Base-by-base conservation (phyloP, 352 stramenopile genomes). In the Phytophthora cactorum region DNA sequence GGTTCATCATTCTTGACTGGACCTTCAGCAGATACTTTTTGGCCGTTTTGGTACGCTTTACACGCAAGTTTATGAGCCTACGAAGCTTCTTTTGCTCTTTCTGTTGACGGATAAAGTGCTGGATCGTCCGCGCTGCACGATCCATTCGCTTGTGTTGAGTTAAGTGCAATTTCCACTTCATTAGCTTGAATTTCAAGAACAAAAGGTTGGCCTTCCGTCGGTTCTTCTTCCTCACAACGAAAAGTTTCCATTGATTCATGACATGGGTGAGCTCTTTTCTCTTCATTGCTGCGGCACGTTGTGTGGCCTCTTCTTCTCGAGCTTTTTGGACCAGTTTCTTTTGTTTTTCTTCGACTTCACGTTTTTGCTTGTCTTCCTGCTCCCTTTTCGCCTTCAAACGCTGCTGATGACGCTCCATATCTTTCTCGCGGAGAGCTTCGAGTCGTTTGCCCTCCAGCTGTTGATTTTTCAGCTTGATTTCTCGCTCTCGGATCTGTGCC, bases 111-210 rank as follows among this genome's bases (percentile, higher is more conserved):
- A 77, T 57, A 2, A 66, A 70, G 7, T 49, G 63, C 49, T 93
- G 83, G 27, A 93, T 80, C 5, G 53, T 56, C 15, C 43, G 65
- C 0, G 77, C 79, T 22, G 81, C 78, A 3, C 28, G 32, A 29
- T 66, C 27, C n/a, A 64, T 61, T 0, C 15, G 65, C 36, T 89
- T 78, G 17, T 64, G 72, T 4, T 36, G 46, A 7, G 56, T 44
- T 34, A 81, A 75, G 10, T 85, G 71, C 4, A 66, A 44, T 38
- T 84, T 84, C 84, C 84, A 93, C 44, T 75, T 75, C 11, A 82
- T 71, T 44, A 93, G 75, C 47, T 82, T 82, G 52, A 91, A 77
- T 54, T 83, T 86, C 10, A 89, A n/a, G 54, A 89, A 91, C 47
- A 91, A 62, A n/a, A 63, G 71, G 58, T 74, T 77, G 12, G 82